Evolutionary conservation across 2,329 filamentous ascomycete species (phyloP).

Genomic region (Paecilomyces niveus): DNA sequence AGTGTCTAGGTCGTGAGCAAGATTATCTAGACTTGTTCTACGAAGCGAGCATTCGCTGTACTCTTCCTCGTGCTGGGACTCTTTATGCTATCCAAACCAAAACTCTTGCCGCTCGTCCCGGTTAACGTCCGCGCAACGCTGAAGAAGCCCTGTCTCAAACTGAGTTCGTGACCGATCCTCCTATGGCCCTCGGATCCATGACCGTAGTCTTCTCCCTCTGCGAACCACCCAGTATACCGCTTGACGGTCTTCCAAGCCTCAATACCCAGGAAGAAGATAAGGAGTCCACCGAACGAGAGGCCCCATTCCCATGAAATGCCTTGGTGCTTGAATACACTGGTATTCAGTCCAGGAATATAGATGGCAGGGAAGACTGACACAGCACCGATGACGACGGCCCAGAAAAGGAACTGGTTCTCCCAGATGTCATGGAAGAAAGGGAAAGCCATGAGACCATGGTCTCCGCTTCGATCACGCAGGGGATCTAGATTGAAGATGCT

Average conservation of each 20-base stretch:
- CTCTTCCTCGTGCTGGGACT: background rate
- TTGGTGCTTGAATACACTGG: constrained; percentile 57
- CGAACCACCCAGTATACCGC: constrained; percentile 27
- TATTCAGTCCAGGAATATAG: constrained; percentile 62
- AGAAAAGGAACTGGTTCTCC: constrained; percentile 66
- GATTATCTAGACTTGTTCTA: background rate
- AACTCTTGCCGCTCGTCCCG: background rate
- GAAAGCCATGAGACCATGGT: constrained; percentile 21
- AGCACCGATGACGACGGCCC: constrained; percentile 52
- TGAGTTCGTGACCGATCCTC: constrained; percentile 3
- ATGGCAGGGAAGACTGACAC: constrained; percentile 51
- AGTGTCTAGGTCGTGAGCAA: no score
- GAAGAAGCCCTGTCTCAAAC: constrained; percentile 5
- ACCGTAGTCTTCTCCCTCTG: constrained; percentile 1
- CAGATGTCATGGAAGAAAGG: constrained; percentile 60
- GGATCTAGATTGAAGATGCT: constrained; percentile 62
- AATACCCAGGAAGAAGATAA: constrained; percentile 55
- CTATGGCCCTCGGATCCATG: background rate
- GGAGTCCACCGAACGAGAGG: constrained; percentile 53
- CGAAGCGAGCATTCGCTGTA: background rate
- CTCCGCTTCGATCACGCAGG: constrained; percentile 48
- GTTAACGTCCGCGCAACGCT: background rate
- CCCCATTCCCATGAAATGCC: constrained; percentile 64
- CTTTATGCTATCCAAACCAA: background rate
- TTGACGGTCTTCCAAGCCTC: constrained; percentile 63